phyloP scores from a whole-genome alignment of 257 asterid genomes.

The Handroanthus guayacan region DNA sequence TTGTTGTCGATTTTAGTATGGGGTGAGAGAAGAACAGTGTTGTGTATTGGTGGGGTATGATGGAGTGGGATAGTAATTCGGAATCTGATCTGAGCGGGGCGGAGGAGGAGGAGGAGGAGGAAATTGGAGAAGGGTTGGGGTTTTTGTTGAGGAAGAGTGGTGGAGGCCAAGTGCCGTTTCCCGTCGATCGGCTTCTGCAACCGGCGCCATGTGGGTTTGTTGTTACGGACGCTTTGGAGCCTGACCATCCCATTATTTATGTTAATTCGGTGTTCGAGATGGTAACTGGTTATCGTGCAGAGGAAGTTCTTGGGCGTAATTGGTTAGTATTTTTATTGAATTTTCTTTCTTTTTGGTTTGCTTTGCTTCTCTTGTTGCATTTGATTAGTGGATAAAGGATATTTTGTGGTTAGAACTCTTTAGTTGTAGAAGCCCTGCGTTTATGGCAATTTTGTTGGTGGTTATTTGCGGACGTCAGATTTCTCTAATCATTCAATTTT shows the following conservation, averaged over 20 bases:
- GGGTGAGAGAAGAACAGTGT: slow-evolving; percentile 32
- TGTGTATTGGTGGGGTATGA: slow-evolving; percentile 37
- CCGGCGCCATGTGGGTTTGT: slow-evolving; percentile 96
- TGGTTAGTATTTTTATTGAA: slow-evolving; percentile 59
- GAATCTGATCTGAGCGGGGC: slow-evolving; percentile 73
- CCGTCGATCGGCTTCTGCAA: slow-evolving; percentile 71
- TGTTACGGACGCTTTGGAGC: slow-evolving; percentile 85
- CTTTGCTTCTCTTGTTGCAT: slow-evolving; percentile 16
- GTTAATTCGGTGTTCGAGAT: slow-evolving; percentile 93
- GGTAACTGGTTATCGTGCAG: slow-evolving; percentile 90
- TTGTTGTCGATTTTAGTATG: slow-evolving; percentile 33
- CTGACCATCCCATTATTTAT: slow-evolving; percentile 82
- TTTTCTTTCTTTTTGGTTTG: slow-evolving; percentile 7
- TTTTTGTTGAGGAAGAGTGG: slow-evolving; percentile 65
- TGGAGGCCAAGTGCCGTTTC: slow-evolving; percentile 66
- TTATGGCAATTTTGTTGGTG: neutral
- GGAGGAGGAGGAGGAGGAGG: slow-evolving; percentile 55
- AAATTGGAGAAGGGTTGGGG: slow-evolving; percentile 59
- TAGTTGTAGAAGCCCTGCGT: neutral
- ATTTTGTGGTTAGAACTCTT: slow-evolving; percentile 4
- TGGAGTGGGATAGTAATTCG: slow-evolving; percentile 95
- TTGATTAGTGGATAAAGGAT: slow-evolving; percentile 18
- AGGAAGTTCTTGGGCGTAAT: slow-evolving; percentile 89
- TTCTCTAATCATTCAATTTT: slow-evolving; percentile 2
- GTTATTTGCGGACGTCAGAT: slow-evolving; percentile 12